A percentile compares a stretch with the other conserved stretches of the same genome.
Evolutionary conservation across 192 early-diverging fungal genomes (phyloP).

Genomic region (Podila horticola): DNA sequence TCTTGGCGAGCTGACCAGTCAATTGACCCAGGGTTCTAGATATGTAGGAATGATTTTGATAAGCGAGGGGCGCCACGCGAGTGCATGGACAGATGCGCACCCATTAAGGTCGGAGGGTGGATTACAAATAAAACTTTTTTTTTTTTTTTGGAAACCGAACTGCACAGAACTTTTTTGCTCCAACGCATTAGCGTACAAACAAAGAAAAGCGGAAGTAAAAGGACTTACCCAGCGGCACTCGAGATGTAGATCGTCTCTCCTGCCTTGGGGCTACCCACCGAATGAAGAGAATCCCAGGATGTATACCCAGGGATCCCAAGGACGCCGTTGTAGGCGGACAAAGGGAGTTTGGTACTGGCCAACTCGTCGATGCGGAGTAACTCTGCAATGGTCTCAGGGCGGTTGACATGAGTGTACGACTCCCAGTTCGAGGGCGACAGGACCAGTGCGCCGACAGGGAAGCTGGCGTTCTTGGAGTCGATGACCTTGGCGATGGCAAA

Average conservation of each 20-base stretch:
- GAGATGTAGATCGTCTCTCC: conserved; percentile 83
- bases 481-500: conserved; percentile 19
- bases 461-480: conserved; percentile 16
- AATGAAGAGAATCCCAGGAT: conserved; percentile 58
- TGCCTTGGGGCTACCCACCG: conserved; percentile 75
- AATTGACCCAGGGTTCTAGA: conserved; percentile 71
- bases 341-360: conserved; percentile 55
- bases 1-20: conserved; percentile 85
- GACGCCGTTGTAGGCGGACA: conserved; percentile 28
- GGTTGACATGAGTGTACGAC: conserved; percentile 40
- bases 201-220: neutral
- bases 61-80: too few relatives aligned
- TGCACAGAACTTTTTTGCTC: too few relatives aligned
- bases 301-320: conserved; percentile 29
- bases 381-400: conserved; percentile 56
- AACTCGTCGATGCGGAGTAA: conserved; percentile 76
- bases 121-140: neutral
- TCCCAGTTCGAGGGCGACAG: conserved; percentile 41
- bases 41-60: neutral
- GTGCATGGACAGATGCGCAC: neutral
- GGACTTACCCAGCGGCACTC: conserved; percentile 74
- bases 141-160: too few relatives aligned
- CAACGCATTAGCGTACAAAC: too few relatives aligned
- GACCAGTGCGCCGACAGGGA: conserved; percentile 43
- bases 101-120: neutral